Conservation (phyloP, 2,329 filamentous ascomycete species). For the Sporothrix inflata region DNA sequence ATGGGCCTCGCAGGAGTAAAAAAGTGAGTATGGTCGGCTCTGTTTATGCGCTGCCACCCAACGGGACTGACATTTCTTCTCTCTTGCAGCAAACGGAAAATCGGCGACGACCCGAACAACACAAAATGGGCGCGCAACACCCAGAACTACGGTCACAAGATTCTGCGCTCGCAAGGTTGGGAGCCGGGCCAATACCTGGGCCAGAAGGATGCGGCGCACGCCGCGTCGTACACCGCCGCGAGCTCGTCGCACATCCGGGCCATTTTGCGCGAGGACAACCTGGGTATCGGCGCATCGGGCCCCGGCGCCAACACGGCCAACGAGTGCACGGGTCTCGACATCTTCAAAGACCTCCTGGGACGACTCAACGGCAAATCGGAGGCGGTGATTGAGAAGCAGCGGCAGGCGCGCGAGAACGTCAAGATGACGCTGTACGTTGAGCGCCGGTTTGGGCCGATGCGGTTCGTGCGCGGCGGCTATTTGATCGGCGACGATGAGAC, state of each 20-base stretch:
- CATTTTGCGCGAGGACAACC: slow-evolving; percentile 83
- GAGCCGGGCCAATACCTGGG: slow-evolving; percentile 82
- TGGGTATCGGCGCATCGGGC: slow-evolving; percentile 82
- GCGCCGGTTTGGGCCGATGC: slow-evolving; percentile 76
- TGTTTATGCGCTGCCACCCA: not conserved
- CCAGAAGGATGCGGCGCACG: slow-evolving; percentile 73
- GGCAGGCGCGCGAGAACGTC: slow-evolving; percentile 67
- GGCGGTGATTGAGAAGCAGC: slow-evolving; percentile 70
- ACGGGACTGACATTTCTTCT: not conserved
- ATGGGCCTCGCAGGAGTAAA: slow-evolving; percentile 73
- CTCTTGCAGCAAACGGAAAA: slow-evolving; percentile 58
- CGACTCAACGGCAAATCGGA: slow-evolving; percentile 87
- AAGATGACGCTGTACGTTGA: slow-evolving; percentile 75
- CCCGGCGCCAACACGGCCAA: slow-evolving; percentile 62
- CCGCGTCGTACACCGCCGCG: slow-evolving; percentile 75
- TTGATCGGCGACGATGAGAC: slow-evolving; percentile 61
- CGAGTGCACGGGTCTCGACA: slow-evolving; percentile 81
- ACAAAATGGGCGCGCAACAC: slow-evolving; percentile 87
- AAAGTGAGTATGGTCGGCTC: slow-evolving; percentile 54
- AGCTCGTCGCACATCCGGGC: slow-evolving; percentile 86
- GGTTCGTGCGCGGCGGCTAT: slow-evolving; percentile 85
- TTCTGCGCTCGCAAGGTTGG: slow-evolving; percentile 89
- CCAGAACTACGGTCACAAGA: slow-evolving; percentile 83
- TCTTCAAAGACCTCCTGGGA: slow-evolving; percentile 83
- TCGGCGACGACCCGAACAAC: slow-evolving; percentile 93